Percentiles rank a stretch among this genome's conserved stretches.
Evolutionary conservation across 805 yeast species (phyloP).

Genomic region (Blastobotrys attinorum): DNA sequence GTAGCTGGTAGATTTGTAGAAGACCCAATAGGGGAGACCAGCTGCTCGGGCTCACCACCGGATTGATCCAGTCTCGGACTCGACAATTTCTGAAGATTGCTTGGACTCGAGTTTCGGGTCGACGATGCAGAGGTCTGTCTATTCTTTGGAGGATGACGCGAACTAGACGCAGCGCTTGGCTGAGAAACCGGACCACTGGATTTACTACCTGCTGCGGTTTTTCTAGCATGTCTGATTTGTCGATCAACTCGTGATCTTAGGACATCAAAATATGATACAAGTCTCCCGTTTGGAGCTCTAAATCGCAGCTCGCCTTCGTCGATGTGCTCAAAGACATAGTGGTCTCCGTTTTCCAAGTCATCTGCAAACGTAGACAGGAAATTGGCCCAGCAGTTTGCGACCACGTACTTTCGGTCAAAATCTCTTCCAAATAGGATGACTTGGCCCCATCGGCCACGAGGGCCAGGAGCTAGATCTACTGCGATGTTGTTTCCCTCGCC

Average conservation of each 20-base stretch:
- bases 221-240: conserved; percentile 11
- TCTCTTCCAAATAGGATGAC: conserved; percentile 91
- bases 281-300: conserved; percentile 63
- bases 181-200: neutral
- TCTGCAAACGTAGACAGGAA: conserved; percentile 76
- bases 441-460: conserved; percentile 78
- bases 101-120: conserved; percentile 4
- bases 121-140: neutral
- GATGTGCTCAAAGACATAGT: conserved; percentile 55
- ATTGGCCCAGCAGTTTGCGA: conserved; percentile 86
- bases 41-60: too few relatives aligned
- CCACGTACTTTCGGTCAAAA: conserved; percentile 78
- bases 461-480: conserved; percentile 78
- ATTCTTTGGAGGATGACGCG: neutral
- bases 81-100: conserved; percentile 1
- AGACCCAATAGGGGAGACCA: conserved; percentile 14
- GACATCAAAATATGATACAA: conserved; percentile 57
- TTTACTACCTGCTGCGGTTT: conserved; percentile 6
- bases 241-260: conserved; percentile 39
- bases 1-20: conserved; percentile 13
- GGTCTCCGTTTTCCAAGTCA: conserved; percentile 79
- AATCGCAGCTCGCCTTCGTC: conserved; percentile 48
- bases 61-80: too few relatives aligned
- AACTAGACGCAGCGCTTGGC: conserved; percentile 8
- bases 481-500: conserved; percentile 88